Conservation (phyloP, 2,329 filamentous ascomycete species). For the Arthrobotrys pseudoclavata region DNA sequence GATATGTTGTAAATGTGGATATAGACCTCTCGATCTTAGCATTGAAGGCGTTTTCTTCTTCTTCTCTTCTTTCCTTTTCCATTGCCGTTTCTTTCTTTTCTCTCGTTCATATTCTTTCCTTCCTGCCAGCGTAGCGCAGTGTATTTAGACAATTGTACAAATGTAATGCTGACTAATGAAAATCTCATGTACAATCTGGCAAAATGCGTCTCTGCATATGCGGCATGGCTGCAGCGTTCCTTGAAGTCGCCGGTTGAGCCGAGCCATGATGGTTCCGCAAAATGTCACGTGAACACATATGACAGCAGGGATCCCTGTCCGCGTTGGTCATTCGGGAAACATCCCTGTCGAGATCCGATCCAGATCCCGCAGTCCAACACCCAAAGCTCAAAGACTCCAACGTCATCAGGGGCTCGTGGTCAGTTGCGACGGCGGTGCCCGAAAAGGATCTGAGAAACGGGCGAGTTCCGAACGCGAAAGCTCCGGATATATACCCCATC, state of each 20-base stretch:
- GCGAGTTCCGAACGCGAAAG: conserved; percentile 29
- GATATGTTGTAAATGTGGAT: conserved; percentile 39
- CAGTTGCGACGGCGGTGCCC: conserved; percentile 22
- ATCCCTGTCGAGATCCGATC: conserved; percentile 21
- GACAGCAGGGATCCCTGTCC: background rate
- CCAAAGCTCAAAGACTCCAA: background rate
- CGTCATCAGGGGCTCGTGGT: conserved; percentile 48
- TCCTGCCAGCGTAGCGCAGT: conserved; percentile 27
- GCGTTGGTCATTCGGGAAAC: background rate
- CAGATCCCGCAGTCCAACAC: conserved; percentile 3
- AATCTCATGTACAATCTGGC: background rate
- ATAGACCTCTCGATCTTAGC: conserved; percentile 51
- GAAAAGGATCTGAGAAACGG: conserved; percentile 9
- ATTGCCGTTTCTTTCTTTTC: background rate
- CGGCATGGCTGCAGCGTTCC: background rate
- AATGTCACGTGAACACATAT: background rate
- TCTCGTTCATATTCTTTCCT: conserved; percentile 16
- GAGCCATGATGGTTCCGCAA: conserved; percentile 12
- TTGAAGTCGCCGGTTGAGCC: background rate
- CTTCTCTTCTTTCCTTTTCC: conserved; percentile 1
- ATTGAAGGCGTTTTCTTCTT: conserved; percentile 50
- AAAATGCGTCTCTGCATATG: background rate
- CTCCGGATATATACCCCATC: background rate
- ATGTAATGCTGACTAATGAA: conserved; percentile 28
- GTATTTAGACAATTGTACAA: conserved; percentile 24